These are phyloP conservation scores for Gossypium thurberi DNA, from an alignment of 345 rosid genomes.

Conservation along the genomic window DNA sequence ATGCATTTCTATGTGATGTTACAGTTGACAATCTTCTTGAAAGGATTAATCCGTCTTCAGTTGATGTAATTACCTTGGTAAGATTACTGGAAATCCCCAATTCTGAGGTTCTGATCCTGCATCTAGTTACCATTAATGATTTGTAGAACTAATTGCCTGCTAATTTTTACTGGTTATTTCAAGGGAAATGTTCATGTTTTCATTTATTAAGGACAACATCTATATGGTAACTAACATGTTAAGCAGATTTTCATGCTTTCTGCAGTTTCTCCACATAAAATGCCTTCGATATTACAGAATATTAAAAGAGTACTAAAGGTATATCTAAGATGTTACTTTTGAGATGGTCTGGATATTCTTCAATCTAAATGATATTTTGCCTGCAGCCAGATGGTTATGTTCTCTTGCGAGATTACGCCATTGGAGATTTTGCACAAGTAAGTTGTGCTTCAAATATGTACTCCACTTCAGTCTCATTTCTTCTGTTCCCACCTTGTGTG, in stretches of 20 bases:
- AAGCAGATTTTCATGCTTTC: slow-evolving; percentile 49
- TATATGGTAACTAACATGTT: slow-evolving; percentile 14
- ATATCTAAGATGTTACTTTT: slow-evolving; percentile 1
- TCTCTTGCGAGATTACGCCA: not conserved
- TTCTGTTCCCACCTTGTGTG: not conserved
- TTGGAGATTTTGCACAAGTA: not conserved
- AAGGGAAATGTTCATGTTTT: slow-evolving; percentile 3
- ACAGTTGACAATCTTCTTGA: slow-evolving; percentile 9
- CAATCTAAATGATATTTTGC: slow-evolving; percentile 10
- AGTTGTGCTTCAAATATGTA: not conserved
- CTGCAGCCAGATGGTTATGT: slow-evolving; percentile 45
- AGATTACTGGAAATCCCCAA: not conserved
- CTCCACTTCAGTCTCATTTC: not conserved
- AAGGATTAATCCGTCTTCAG: slow-evolving; percentile 37
- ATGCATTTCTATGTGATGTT: slow-evolving; percentile 40
- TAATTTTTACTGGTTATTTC: not conserved
- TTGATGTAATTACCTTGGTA: slow-evolving; percentile 54
- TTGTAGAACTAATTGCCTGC: not conserved
- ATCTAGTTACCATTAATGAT: not conserved
- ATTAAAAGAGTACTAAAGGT: slow-evolving; percentile 38
- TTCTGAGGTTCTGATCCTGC: not conserved
- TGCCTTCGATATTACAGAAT: slow-evolving; percentile 21
- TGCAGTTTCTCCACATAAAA: slow-evolving; percentile 53
- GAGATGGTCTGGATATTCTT: not conserved
- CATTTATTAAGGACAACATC: not conserved